Evolutionary conservation across 257 asterid species (phyloP).

Genomic region (Phtheirospermum japonicum): DNA sequence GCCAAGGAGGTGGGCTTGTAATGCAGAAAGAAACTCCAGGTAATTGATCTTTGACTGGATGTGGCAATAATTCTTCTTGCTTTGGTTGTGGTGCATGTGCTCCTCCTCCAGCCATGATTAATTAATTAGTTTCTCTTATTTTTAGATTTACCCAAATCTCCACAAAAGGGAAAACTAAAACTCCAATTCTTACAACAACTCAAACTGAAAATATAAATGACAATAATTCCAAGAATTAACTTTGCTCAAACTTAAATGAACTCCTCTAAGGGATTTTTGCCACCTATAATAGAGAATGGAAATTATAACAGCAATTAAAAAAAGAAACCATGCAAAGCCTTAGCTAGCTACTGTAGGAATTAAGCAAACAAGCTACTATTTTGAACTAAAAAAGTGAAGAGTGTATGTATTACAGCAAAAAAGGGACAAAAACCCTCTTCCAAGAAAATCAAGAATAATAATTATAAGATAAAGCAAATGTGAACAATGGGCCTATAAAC

Average conservation of each 20-base stretch:
- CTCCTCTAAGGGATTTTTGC: too few relatives aligned
- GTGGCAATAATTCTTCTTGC: conserved; percentile 73
- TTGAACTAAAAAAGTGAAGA: too few relatives aligned
- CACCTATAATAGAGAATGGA: too few relatives aligned
- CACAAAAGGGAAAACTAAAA: background rate
- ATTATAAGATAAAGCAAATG: conserved; percentile 44
- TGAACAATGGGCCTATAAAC: conserved; percentile 39
- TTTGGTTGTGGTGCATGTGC: conserved; percentile 69
- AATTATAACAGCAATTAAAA: too few relatives aligned
- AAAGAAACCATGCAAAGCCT: background rate
- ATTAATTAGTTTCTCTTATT: background rate
- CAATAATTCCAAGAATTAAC: background rate
- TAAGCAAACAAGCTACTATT: background rate
- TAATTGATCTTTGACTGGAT: conserved; percentile 83
- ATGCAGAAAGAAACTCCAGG: conserved; percentile 88
- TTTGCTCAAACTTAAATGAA: too few relatives aligned
- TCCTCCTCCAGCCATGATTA: conserved; percentile 74
- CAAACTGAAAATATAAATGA: background rate
- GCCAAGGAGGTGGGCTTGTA: conserved; percentile 97
- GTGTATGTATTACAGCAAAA: background rate
- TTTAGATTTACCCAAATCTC: background rate
- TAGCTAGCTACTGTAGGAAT: background rate
- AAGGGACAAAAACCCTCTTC: conserved; percentile 22
- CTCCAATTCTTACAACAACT: background rate
- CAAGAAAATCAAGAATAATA: conserved; percentile 22